Evolutionary conservation across 2,329 filamentous ascomycete genomes (phyloP), one percentile per base, ranked within the genome.

Genomic region (Talaromyces sp.): DNA sequence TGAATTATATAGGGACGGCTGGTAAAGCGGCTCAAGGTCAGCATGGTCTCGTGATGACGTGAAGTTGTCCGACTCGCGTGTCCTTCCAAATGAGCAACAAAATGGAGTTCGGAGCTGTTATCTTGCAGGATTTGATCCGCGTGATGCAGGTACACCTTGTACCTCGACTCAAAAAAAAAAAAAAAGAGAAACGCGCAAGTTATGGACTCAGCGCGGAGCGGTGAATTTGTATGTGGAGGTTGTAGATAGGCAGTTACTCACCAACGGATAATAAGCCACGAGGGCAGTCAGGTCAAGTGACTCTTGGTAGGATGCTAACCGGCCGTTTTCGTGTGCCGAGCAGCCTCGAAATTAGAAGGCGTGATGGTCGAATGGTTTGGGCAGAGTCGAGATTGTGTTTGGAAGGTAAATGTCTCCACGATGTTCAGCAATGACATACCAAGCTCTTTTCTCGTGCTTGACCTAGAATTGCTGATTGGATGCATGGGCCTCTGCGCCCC

Each of bases 11-110:
- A 74, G n/a, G 74, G 67, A 61, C 74, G 72, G 66, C 73, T 76
- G 58, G 74, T 70, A 61, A 76, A 75, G 59, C 74, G 74, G 25
- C 66, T 67, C 57, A 76, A 71, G 33, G 72, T 77, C 70, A 77
- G 74, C 73, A 77, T 73, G 56, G 69, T 71, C 73, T 63, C 58
- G 62, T 63, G 62, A 60, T 60, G 14, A 25, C 9, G 31, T 25
- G 55, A 75, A 74, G 12, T 25, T 28, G 39, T 37, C 42, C 18
- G 39, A 48, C 39, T n/a, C 44, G 60, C 54, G 54, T 37, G 18
- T 54, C 16, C 37, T 28, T 35, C 50, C 5, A 37, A 37, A 31
- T 54, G 50, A 54, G 31, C 37, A 14, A 54, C 50, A 37, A 35
- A 4, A 33, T 16, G 35, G 23, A 35, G 4, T 35, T n/a, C 50